Evolutionary conservation across 2,329 filamentous ascomycete species (phyloP), one percentile per base, ranked within the genome.

Genomic region (Phaeoacremonium minimum): DNA sequence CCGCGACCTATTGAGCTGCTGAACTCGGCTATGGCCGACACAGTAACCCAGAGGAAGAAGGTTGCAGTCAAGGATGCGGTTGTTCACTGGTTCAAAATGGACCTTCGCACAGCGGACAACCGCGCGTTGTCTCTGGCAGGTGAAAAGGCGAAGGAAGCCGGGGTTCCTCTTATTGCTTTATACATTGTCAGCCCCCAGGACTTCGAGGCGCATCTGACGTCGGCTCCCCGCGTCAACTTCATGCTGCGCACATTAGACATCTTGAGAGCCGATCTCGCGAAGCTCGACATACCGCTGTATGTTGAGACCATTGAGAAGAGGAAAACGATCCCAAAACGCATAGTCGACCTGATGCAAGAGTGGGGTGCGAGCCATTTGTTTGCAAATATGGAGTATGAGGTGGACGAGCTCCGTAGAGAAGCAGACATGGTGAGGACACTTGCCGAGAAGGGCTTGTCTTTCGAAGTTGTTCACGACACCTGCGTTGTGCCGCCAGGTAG

Each of bases 61-160:
- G 70, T 85, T 11, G 43, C 62, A 2, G 63, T 71, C 1, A 75
- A 75, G 18, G 65, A 76, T 17, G 77, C 81, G 0, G 83, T 95
- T 0, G 76, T 95, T 1, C 87, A 95, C 60, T 95, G 89, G 89
- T 95, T 91, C 67, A 94, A 93, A 61, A 80, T 77, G 51, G 90
- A 95, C 56, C 61, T 95, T 34, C 75, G 89, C 4, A 69, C 75
- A 2, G 58, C 63, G 1, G 90, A 96, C 56, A 95, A 95, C 55
- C 83, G 75, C 7, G 77, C 77, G 0, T 59, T 95, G 16, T 71
- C 75, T 20, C 60, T 80, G 42, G 89, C 89, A 0, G 80, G 75
- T 37, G 63, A 79, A 39, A 71, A 73, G 33, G 56, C 55, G 0
- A 40, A 32, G 4, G 43, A 36, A n/a, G 46, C 44, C 0, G 47